These are phyloP conservation scores for Fusarium sp. DNA, from an alignment of 2,329 filamentous ascomycete genomes.

Conservation along the genomic window DNA sequence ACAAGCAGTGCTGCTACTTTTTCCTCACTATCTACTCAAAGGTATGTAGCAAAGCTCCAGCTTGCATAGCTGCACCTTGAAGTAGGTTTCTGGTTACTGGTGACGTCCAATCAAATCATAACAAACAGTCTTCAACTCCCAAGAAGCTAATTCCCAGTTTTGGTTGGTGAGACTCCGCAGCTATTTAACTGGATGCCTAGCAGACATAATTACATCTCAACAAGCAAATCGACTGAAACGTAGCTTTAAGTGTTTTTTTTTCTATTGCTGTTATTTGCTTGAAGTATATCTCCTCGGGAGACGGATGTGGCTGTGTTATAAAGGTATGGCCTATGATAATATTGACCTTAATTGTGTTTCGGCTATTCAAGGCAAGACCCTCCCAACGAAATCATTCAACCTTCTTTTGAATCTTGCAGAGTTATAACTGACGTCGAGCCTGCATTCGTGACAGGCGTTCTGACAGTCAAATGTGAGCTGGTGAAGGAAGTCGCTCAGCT, in stretches of 20 bases:
- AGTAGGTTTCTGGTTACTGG: background rate
- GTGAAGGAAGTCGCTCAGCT: background rate
- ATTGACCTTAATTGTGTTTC: constrained; percentile 16
- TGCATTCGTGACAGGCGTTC: background rate
- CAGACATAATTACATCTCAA: background rate
- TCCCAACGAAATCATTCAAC: background rate
- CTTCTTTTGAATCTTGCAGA: background rate
- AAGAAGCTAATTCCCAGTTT: background rate
- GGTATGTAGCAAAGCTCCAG: too few species aligned
- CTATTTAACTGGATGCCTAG: background rate
- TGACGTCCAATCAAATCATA: constrained; percentile 10
- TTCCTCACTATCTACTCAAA: background rate
- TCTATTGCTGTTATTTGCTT: background rate
- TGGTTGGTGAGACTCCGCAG: background rate
- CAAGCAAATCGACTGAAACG: background rate
- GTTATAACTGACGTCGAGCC: background rate
- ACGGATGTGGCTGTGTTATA: background rate
- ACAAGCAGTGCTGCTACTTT: background rate
- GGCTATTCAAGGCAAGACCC: background rate
- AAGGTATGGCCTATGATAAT: constrained; percentile 12
- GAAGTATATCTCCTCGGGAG: background rate
- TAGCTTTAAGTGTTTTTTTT: background rate
- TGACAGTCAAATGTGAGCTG: background rate
- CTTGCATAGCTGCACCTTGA: too few species aligned
- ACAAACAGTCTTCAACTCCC: constrained; percentile 8